phyloP scores from a whole-genome alignment of 805 yeast species.

The Cyberlindnera americana region DNA sequence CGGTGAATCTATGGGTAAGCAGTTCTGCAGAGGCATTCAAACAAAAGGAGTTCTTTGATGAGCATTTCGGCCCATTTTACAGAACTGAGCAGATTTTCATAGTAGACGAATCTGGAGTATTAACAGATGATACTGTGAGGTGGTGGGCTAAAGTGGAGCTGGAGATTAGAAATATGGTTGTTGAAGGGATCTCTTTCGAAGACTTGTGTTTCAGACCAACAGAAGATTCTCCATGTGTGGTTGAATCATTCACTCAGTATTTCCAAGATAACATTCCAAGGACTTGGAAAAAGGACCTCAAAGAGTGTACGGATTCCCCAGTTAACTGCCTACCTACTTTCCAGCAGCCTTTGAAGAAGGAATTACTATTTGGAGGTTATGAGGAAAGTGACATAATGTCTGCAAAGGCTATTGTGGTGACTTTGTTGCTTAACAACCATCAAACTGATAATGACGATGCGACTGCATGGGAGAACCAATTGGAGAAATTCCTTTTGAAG shows the following conservation, averaged over 20 bases:
- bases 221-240: conserved; percentile 67
- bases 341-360: conserved; percentile 82
- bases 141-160: conserved; percentile 91
- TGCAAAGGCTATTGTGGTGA: conserved; percentile 72
- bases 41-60: conserved; percentile 69
- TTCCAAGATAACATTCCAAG: conserved; percentile 62
- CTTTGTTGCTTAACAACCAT: conserved; percentile 61
- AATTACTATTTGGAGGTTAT: conserved; percentile 64
- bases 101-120: conserved; percentile 64
- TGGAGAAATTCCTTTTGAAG: conserved; percentile 51
- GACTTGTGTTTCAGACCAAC: conserved; percentile 84
- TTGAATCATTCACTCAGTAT: conserved; percentile 88
- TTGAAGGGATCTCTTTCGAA: conserved; percentile 38
- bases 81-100: conserved; percentile 82
- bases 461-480: conserved; percentile 62
- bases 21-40: conserved; percentile 64
- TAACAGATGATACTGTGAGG: conserved; percentile 62
- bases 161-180: conserved; percentile 39
- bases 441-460: conserved; percentile 33
- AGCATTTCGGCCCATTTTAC: conserved; percentile 87
- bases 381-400: conserved; percentile 46
- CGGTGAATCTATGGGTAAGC: conserved; percentile 88
- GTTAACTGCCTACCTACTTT: conserved; percentile 87
- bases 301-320: conserved; percentile 70
- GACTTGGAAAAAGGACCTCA: conserved; percentile 54